phyloP scores from a whole-genome alignment of 129 eudicot genomes.

The Saussurea involucrata region DNA sequence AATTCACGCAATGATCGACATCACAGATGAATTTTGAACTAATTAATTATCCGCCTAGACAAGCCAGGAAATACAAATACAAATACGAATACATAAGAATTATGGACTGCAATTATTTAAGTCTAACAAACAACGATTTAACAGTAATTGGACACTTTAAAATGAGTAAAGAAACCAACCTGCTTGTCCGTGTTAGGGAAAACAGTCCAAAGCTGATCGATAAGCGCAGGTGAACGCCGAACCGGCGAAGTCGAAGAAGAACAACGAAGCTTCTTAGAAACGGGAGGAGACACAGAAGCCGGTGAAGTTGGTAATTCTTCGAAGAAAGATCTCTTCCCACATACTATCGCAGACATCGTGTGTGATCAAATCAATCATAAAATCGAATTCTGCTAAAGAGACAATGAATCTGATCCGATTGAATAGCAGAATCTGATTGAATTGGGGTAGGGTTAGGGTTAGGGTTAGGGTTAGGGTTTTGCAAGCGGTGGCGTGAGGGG shows the following conservation, averaged over 20 bases:
- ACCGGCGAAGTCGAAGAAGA: conserved; percentile 51
- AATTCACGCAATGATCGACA: conserved; percentile 6
- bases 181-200: conserved; percentile 63
- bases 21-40: neutral
- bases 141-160: neutral
- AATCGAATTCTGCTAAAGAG: neutral
- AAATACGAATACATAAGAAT: neutral
- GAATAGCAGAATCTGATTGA: neutral
- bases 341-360: conserved; percentile 71
- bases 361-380: conserved; percentile 14
- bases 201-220: conserved; percentile 56
- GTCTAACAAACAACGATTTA: neutral
- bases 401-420: neutral
- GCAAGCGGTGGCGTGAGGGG: conserved; percentile 3
- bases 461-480: conserved; percentile 64
- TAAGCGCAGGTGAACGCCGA: conserved; percentile 30
- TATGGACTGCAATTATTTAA: neutral
- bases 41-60: neutral
- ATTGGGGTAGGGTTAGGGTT: neutral
- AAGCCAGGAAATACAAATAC: neutral
- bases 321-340: conserved; percentile 72
- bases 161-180: conserved; percentile 29
- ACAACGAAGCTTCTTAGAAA: conserved; percentile 56
- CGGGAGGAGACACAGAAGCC: conserved; percentile 47
- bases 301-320: conserved; percentile 61